Evolutionary conservation across 2,329 filamentous ascomycete species (phyloP), one percentile per base, ranked within the genome.

Genomic region (Colletotrichum endophyticum): DNA sequence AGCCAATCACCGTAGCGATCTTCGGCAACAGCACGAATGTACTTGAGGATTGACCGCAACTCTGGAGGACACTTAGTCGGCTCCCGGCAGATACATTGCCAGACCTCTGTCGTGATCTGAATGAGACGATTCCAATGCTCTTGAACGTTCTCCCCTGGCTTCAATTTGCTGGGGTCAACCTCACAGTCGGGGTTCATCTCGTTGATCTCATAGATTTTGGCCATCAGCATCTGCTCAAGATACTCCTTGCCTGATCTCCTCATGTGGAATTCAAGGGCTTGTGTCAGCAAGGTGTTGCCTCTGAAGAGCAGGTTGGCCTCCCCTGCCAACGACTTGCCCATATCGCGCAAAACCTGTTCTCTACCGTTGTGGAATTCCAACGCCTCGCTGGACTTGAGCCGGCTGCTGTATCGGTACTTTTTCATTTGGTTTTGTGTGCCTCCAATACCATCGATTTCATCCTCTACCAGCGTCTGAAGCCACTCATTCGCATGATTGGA

Each of bases 301-400:
- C 97, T 92, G 85, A 99, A 99, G 6, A 99, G 91, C 2, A 99
- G 89, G 80, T 99, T 99, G 7, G 96, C 97, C 84, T 99, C 97
- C 61, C 95, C 92, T 30, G 95, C 94, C 6, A 96, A 89, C 11
- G 94, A 94, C 83, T 94, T 95, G 81, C 93, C 92, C 90, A 96
- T 92, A 80, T 97, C 94, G 61, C 94, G 91, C 27, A 96, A 93
- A 30, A 95, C 89, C 64, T 93, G 88, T 82, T 95, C 94, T 53
- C 95, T 91, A 75, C 95, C 94, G 77, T 88, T 91, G 19, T 83
- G 84, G 34, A 89, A 91, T 53, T 93, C 91, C 59, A 89, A 87
- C 1, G 93, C 94, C 70, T 95, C 94, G 79, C 92, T 93, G 2
- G 94, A 95, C 71, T 92, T 93, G 39, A 95, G 85, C 25, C 95